A percentile compares a stretch with the other conserved stretches of the same genome.
Evolutionary conservation across 768 basidiomycete genomes (phyloP).

Genomic region (Roridomyces roridus): DNA sequence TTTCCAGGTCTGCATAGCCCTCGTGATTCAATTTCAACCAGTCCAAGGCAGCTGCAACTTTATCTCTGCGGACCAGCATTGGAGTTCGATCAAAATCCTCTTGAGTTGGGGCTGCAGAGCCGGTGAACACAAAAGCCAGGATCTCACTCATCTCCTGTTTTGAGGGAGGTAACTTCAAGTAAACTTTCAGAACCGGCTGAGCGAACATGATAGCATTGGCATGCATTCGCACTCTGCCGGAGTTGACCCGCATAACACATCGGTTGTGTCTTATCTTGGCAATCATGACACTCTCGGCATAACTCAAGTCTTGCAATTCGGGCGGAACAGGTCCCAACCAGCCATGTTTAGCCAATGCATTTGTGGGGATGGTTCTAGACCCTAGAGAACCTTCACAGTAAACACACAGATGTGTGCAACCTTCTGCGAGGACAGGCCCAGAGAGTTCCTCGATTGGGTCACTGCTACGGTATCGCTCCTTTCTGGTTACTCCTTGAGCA

Average conservation of each 20-base stretch:
- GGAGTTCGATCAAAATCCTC: constrained; percentile 2
- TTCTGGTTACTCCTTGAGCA: neutral
- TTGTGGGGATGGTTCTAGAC: constrained; percentile 15
- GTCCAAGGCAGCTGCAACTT: constrained; percentile 12
- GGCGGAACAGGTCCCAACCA: constrained; percentile 42
- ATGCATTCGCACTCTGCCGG: constrained; percentile 31
- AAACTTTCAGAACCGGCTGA: constrained; percentile 32
- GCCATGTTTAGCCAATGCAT: constrained; percentile 37
- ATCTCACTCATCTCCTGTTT: constrained; percentile 29
- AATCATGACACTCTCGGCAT: constrained; percentile 34
- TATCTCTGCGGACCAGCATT: constrained; percentile 20
- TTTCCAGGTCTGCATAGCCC: constrained; percentile 11
- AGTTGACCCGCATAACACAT: constrained; percentile 34
- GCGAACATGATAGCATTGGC: constrained; percentile 39
- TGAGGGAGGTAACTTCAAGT: constrained; percentile 30
- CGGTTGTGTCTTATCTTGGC: constrained; percentile 30
- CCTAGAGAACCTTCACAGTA: neutral
- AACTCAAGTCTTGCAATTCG: constrained; percentile 30
- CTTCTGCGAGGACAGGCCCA: neutral
- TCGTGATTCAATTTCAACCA: constrained; percentile 19
- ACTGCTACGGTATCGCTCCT: neutral
- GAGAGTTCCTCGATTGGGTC: neutral
- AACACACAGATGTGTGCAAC: neutral
- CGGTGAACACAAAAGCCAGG: constrained; percentile 16
- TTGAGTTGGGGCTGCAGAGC: neutral